Evolutionary conservation across 108 stramenopile species (phyloP).

Genomic region (Stephanodiscus triporus): DNA sequence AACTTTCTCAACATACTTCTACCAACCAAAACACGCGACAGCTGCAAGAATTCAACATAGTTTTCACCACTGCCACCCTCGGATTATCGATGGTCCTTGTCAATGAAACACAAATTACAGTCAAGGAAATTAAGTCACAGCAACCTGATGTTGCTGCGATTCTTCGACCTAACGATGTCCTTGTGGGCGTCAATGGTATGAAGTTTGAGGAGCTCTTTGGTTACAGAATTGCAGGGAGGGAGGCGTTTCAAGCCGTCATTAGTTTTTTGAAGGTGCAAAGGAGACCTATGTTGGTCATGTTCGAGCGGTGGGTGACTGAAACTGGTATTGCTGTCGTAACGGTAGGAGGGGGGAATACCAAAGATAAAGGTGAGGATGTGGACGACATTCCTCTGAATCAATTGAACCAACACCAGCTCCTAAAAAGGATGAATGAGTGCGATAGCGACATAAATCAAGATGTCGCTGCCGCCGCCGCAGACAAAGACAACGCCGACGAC

Average conservation of each 20-base stretch:
- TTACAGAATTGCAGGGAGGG: slow-evolving; percentile 1
- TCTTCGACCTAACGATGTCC: slow-evolving; percentile 22
- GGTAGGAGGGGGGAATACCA: not conserved
- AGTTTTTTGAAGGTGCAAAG: slow-evolving; percentile 16
- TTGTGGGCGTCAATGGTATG: slow-evolving; percentile 47
- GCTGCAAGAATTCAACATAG: slow-evolving; percentile 17
- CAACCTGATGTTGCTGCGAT: slow-evolving; percentile 12
- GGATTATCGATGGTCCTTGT: slow-evolving; percentile 25
- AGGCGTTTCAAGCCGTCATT: slow-evolving; percentile 22
- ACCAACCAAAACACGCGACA: not conserved
- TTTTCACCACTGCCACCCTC: slow-evolving; percentile 24
- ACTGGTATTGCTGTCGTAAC: not conserved
- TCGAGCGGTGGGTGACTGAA: slow-evolving; percentile 19
- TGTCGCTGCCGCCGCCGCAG: not conserved
- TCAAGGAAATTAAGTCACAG: not conserved
- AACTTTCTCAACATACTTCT: not conserved
- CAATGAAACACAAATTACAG: slow-evolving; percentile 4
- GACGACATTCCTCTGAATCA: slow-evolving; percentile 14
- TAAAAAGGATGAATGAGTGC: slow-evolving; percentile 8
- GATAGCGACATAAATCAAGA: not conserved
- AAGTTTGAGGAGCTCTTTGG: slow-evolving; percentile 9
- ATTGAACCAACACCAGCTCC: slow-evolving; percentile 12
- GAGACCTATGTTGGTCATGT: slow-evolving; percentile 43
- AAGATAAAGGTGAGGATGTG: slow-evolving; percentile 4
- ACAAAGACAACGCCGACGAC: not conserved